Conservation (phyloP, 208 protist species). For the Histomonas meleagridis region DNA sequence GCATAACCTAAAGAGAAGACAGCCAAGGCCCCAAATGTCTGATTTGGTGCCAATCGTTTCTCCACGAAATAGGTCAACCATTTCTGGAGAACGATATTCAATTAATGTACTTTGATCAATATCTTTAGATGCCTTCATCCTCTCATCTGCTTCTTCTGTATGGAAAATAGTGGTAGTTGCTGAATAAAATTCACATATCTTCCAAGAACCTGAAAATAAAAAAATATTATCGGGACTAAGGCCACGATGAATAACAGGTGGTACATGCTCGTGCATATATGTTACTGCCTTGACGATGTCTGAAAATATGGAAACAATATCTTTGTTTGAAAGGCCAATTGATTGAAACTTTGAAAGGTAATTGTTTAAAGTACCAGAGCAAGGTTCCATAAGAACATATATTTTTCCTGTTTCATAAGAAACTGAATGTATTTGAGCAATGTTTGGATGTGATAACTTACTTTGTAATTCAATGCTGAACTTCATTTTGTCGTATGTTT, state of each 20-base stretch:
- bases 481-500: too few species aligned
- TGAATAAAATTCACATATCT: constrained; percentile 40
- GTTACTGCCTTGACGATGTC: not conserved
- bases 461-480: too few species aligned
- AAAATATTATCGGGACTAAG: constrained; percentile 40
- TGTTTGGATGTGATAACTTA: too few species aligned
- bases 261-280: constrained; percentile 7
- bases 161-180: constrained; percentile 30
- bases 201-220: not conserved
- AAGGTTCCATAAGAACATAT: too few species aligned
- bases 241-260: constrained; percentile 41
- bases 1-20: too few species aligned
- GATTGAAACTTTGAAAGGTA: too few species aligned
- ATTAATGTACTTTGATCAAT: not conserved
- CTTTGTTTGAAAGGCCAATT: too few species aligned
- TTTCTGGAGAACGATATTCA: not conserved
- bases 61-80: not conserved
- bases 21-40: not conserved
- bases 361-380: too few species aligned
- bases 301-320: too few species aligned
- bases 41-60: not conserved
- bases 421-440: not conserved
- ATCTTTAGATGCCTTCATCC: not conserved
- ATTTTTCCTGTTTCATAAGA: too few species aligned
- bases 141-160: not conserved